These are phyloP conservation scores for Annulohypoxylon nitens DNA, from an alignment of 495 filamentous ascomycete genomes.

Conservation along the genomic window DNA sequence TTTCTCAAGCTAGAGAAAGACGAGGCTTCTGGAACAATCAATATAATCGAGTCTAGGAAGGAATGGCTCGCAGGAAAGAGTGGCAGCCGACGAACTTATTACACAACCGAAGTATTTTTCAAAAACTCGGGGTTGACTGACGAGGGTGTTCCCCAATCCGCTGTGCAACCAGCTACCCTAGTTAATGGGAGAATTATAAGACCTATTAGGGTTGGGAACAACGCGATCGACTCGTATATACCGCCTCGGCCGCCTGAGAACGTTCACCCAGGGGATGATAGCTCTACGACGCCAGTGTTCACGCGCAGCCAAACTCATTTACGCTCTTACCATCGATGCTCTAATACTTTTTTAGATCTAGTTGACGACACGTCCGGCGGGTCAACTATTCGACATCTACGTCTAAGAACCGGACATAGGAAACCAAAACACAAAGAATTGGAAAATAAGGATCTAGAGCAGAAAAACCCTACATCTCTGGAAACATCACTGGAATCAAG, in stretches of 20 bases:
- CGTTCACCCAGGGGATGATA: conserved; percentile 61
- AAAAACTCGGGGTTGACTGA: conserved; percentile 34
- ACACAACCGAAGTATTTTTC: conserved; percentile 70
- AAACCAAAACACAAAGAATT: conserved; percentile 27
- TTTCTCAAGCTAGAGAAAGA: conserved; percentile 74
- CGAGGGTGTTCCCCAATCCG: neutral
- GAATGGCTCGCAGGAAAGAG: conserved; percentile 75
- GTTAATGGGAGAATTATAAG: neutral
- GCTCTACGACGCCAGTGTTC: conserved; percentile 58
- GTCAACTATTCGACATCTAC: conserved; percentile 59
- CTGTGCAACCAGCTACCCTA: neutral
- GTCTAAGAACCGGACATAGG: conserved; percentile 65
- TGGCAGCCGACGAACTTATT: conserved; percentile 75
- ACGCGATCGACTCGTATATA: conserved; percentile 56
- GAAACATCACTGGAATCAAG: conserved; percentile 50
- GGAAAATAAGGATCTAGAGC: neutral
- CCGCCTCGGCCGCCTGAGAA: conserved; percentile 53
- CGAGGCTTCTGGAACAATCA: conserved; percentile 69
- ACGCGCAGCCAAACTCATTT: conserved; percentile 71
- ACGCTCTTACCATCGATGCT: conserved; percentile 69
- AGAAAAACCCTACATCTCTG: neutral
- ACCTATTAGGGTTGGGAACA: conserved; percentile 40
- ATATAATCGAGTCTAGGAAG: conserved; percentile 76
- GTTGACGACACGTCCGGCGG: conserved; percentile 66
- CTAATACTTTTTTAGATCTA: conserved; percentile 74